These are phyloP conservation scores for Pseudoturritis turrita DNA, from an alignment of 345 rosid genomes.

Conservation along the genomic window DNA sequence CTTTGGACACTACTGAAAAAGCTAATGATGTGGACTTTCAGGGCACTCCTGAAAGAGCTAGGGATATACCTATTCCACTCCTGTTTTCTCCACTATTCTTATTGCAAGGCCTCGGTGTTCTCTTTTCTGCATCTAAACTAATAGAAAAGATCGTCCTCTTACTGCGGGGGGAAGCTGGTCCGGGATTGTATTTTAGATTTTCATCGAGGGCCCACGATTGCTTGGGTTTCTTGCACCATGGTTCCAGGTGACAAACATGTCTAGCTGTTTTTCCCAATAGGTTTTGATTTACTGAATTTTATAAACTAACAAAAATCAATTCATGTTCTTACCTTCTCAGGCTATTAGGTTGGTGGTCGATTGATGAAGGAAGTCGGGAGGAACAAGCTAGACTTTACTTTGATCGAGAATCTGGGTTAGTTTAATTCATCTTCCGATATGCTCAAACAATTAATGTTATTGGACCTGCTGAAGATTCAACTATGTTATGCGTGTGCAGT, in stretches of 20 bases:
- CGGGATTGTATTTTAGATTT: constrained; percentile 70
- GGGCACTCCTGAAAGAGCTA: constrained; percentile 92
- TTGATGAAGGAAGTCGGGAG: constrained; percentile 92
- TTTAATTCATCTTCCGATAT: constrained; percentile 2
- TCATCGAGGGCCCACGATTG: constrained; percentile 73
- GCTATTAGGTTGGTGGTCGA: constrained; percentile 99
- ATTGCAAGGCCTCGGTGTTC: constrained; percentile 80
- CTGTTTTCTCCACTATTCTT: constrained; percentile 87
- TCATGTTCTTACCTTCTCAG: constrained; percentile 34
- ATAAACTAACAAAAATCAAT: not conserved
- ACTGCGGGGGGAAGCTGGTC: constrained; percentile 61
- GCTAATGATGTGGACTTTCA: constrained; percentile 38
- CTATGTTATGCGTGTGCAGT: constrained; percentile 42
- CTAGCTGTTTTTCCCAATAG: not conserved
- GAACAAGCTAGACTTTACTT: constrained; percentile 83
- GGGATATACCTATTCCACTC: constrained; percentile 66
- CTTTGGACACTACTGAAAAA: constrained; percentile 24
- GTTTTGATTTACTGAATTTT: not conserved
- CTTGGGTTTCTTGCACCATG: constrained; percentile 90
- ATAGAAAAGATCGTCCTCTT: constrained; percentile 72
- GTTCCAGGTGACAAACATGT: constrained; percentile 64
- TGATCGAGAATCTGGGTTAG: constrained; percentile 69
- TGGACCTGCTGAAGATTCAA: not conserved
- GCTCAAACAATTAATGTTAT: not conserved
- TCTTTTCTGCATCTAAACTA: constrained; percentile 71